These are phyloP conservation scores for Ophiostoma triangulosporum DNA, from an alignment of 2,329 filamentous ascomycete genomes.

Conservation along the genomic window DNA sequence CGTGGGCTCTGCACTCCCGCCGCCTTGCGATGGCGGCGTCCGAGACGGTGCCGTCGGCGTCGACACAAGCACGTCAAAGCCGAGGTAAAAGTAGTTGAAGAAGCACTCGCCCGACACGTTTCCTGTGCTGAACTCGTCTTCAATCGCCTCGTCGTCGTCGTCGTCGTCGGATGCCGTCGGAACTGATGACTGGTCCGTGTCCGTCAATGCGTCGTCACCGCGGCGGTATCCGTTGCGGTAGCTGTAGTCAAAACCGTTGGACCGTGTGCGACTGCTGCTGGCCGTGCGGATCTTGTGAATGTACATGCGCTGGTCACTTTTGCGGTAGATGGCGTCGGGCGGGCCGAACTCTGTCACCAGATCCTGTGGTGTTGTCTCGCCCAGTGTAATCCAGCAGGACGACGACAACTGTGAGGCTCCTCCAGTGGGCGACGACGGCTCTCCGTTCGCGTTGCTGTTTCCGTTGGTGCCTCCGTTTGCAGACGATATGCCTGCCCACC, in stretches of 20 bases:
- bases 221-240: slow-evolving; percentile 2
- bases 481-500: slow-evolving; percentile 33
- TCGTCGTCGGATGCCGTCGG: slow-evolving; percentile 61
- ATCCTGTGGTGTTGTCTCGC: slow-evolving; percentile 84
- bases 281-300: slow-evolving; percentile 57
- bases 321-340: slow-evolving; percentile 86
- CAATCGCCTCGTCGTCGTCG: slow-evolving; percentile 41
- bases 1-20: slow-evolving; percentile 18
- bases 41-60: slow-evolving; percentile 53
- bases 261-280: slow-evolving; percentile 36
- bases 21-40: slow-evolving; percentile 38
- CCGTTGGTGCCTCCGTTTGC: not conserved
- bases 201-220: slow-evolving; percentile 42
- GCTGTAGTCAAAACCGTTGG: slow-evolving; percentile 26
- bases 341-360: slow-evolving; percentile 81
- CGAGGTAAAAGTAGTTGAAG: slow-evolving; percentile 94
- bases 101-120: slow-evolving; percentile 63
- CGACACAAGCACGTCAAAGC: slow-evolving; percentile 88
- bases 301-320: slow-evolving; percentile 76
- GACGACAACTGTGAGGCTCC: not conserved
- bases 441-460: not conserved
- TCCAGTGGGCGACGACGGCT: not conserved
- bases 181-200: slow-evolving; percentile 63
- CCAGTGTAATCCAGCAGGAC: slow-evolving; percentile 54
- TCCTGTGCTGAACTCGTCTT: slow-evolving; percentile 37